Base-by-base conservation (phyloP, 1,284 basidiomycete genomes). In the Ustilago hordei region DNA sequence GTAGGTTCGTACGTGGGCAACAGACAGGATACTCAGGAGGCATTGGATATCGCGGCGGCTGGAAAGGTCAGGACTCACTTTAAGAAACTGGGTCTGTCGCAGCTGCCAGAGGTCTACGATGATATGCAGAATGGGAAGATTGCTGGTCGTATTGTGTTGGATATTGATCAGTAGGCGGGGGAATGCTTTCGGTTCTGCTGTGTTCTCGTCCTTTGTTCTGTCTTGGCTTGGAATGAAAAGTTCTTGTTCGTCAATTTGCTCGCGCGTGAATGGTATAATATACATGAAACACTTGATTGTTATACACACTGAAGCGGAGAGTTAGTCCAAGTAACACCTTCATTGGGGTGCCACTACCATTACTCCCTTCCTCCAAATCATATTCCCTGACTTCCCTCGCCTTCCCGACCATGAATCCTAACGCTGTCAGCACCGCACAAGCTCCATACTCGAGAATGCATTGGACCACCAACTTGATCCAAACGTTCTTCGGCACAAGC, bases 1-100 rank as follows among this genome's bases (percentile, higher is more conserved):
- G 88, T 91, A 59, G 92, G 92, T 8, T 91, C 91, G 4, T 93
- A 93, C 82, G 92, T 94, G 59, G 93, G 91, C 13, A 86, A 84
- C 72, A 72, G 80, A 31, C 76, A 78, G 67, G 83, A 86, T 55
- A 79, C 80, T 2, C 73, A 80, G 52, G 83, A 85, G 64, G 91
- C 93, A 1, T 86, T 94, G 34, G 89, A 90, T 2, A 90, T 94
- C 35, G 93, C 92, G 8, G 90, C 91, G 0, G 82, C 87, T 8
- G 93, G 92, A 15, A 89, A 90, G 55, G 91, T 93, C 58, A 91
- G 90, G 82, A 90, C 90, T 66, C 88, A 88, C 68, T 92, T 88
- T 82, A 84, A 81, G 55, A 73, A 88, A 59, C 89, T 88, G 83
- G 88, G 88, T 1, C 87, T 93, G 41, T 82, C 86, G 1, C 88